These are phyloP conservation scores for Pueraria montana DNA, from an alignment of 306 rosid species.

Conservation along the genomic window DNA sequence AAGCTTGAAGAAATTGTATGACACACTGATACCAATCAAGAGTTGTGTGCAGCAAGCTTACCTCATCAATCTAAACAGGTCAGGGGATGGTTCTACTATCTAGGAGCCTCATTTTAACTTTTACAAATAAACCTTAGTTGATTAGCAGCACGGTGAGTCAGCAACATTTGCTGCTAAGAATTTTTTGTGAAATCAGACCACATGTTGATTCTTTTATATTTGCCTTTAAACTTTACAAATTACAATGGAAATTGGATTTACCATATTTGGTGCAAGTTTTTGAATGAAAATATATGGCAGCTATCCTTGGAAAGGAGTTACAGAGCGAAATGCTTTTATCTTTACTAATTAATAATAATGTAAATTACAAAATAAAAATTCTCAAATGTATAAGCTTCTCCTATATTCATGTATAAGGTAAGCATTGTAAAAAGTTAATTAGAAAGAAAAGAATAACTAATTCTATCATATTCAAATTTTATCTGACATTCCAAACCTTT, in stretches of 20 bases:
- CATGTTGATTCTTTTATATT: slow-evolving; percentile 1
- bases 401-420: background rate
- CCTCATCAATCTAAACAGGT: background rate
- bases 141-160: background rate
- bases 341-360: background rate
- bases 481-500: no score
- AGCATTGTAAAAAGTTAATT: background rate
- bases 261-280: background rate
- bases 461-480: background rate
- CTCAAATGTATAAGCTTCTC: background rate
- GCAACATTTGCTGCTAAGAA: slow-evolving; percentile 28
- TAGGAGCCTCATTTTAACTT: background rate
- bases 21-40: slow-evolving; percentile 4
- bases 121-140: slow-evolving; percentile 3
- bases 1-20: slow-evolving; percentile 17
- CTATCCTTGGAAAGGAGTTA: background rate
- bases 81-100: slow-evolving; percentile 14
- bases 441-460: background rate
- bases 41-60: background rate
- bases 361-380: slow-evolving; percentile 1
- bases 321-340: no score
- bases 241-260: background rate
- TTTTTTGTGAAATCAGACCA: background rate
- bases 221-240: background rate
- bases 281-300: background rate